Evolutionary conservation across 305 asterid genomes (phyloP).

Genomic region (Plantago lanceolata): DNA sequence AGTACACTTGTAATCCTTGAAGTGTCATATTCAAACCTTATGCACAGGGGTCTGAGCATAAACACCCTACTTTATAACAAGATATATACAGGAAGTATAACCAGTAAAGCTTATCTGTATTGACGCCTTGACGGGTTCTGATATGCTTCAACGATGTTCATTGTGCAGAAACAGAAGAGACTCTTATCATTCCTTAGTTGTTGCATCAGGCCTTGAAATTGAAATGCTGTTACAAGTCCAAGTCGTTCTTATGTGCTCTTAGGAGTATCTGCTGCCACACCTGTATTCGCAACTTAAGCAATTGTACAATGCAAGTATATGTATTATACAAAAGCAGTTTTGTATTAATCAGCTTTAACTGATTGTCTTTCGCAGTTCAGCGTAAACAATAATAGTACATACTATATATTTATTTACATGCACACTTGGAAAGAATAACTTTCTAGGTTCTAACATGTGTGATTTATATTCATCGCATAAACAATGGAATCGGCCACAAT

Average conservation of each 20-base stretch:
- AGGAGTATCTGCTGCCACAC: neutral
- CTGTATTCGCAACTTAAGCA: neutral
- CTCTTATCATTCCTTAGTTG: constrained; percentile 18
- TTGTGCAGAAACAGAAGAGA: constrained; percentile 13
- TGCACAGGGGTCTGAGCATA: no score
- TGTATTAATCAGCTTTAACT: neutral
- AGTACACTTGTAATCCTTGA: no score
- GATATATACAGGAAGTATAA: neutral
- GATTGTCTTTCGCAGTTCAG: neutral
- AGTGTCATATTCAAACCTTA: no score
- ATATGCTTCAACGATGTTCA: neutral
- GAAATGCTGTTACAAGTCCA: neutral
- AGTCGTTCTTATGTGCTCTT: neutral
- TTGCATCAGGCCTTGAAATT: constrained; percentile 15
- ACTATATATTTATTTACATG: constrained; percentile 6
- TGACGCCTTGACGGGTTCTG: neutral
- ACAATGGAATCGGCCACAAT: neutral
- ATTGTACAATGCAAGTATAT: neutral
- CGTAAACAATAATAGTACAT: neutral
- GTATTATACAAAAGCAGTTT: neutral
- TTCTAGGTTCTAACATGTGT: neutral
- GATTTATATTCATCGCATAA: constrained; percentile 15
- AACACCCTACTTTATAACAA: neutral
- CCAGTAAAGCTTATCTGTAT: no score
- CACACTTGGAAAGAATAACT: neutral